These are phyloP conservation scores for Coleophoma eucalyptorum DNA, from an alignment of 2,329 filamentous ascomycete species.

Conservation along the genomic window DNA sequence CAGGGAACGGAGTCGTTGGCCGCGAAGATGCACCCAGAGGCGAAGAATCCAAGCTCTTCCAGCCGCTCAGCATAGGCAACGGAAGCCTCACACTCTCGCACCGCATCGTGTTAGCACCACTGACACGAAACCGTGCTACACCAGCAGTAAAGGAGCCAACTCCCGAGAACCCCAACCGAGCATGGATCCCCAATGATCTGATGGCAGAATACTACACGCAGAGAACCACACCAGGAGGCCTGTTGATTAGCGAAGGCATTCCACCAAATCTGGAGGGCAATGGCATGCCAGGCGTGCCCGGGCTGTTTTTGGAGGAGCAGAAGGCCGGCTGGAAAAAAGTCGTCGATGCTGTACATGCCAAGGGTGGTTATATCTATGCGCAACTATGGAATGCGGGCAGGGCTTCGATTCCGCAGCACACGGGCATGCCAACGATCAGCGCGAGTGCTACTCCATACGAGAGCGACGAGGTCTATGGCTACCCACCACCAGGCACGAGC, in stretches of 20 bases:
- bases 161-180: slow-evolving; percentile 39
- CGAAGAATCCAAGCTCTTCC: slow-evolving; percentile 30
- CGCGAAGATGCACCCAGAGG: slow-evolving; percentile 18
- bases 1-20: slow-evolving; percentile 47
- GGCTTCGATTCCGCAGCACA: slow-evolving; percentile 31
- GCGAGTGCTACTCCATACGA: slow-evolving; percentile 40
- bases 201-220: slow-evolving; percentile 46
- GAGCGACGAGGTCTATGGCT: slow-evolving; percentile 35
- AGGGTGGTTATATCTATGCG: slow-evolving; percentile 52
- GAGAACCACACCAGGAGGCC: slow-evolving; percentile 44
- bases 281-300: slow-evolving; percentile 47
- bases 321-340: slow-evolving; percentile 52
- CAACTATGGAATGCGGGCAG: slow-evolving; percentile 61
- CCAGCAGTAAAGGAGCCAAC: slow-evolving; percentile 38
- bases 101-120: slow-evolving; percentile 48
- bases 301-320: slow-evolving; percentile 48
- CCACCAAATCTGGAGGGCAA: slow-evolving; percentile 39
- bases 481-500: slow-evolving; percentile 32
- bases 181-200: slow-evolving; percentile 41
- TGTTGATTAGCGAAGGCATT: slow-evolving; percentile 52
- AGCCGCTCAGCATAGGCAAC: slow-evolving; percentile 35
- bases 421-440: slow-evolving; percentile 31
- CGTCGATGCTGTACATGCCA: slow-evolving; percentile 53
- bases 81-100: slow-evolving; percentile 40
- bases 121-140: slow-evolving; percentile 47